phyloP scores from a whole-genome alignment of 2,329 filamentous ascomycete species.

The Hirsutella rhossiliensis region DNA sequence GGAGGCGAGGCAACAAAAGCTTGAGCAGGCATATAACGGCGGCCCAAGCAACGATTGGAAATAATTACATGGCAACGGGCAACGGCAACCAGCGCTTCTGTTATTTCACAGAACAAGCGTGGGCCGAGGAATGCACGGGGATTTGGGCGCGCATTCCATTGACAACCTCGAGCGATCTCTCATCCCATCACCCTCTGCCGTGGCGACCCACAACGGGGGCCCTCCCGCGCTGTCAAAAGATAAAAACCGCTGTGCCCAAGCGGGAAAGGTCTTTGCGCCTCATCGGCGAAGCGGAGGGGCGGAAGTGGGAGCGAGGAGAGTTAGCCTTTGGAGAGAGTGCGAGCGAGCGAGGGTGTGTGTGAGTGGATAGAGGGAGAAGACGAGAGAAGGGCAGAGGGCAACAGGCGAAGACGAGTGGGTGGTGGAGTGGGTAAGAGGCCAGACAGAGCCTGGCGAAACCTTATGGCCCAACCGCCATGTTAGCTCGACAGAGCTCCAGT shows the following conservation, averaged over 20 bases:
- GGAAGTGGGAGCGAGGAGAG: background rate
- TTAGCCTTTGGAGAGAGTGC: background rate
- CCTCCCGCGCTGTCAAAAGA: background rate
- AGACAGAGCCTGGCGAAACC: background rate
- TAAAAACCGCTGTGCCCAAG: background rate
- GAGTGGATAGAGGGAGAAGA: background rate
- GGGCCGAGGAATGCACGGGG: conserved; percentile 4
- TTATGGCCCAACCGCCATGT: background rate
- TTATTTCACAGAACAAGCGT: conserved; percentile 1
- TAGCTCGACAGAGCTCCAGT: background rate
- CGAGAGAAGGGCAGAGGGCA: background rate
- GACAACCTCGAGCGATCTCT: conserved; percentile 2
- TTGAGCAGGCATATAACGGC: conserved; percentile 1
- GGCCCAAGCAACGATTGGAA: background rate
- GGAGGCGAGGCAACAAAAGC: conserved; percentile 1
- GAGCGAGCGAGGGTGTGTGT: background rate
- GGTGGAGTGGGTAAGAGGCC: background rate
- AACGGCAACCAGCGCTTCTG: background rate
- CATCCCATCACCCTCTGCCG: background rate
- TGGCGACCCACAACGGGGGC: conserved; percentile 1
- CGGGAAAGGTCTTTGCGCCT: background rate
- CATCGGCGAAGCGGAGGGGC: conserved; percentile 1
- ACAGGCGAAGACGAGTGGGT: background rate
- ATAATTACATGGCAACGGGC: conserved; percentile 3
- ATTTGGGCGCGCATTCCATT: conserved; percentile 2